Conservation (phyloP, 768 basidiomycete species). For the Trametes sanguinea region DNA sequence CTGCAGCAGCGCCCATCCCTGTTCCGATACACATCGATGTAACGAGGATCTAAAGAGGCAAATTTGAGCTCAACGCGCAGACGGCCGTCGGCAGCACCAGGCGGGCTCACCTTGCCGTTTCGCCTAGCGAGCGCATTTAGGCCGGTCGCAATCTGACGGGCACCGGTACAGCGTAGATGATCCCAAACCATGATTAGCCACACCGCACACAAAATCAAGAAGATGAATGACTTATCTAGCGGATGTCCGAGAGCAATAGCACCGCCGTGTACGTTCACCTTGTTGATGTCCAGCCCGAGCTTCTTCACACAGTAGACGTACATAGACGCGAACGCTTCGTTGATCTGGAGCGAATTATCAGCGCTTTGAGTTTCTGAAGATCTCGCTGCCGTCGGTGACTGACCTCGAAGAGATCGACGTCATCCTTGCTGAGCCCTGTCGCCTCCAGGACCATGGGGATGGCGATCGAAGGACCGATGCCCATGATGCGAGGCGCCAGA, state of each 20-base stretch:
- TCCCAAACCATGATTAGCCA: constrained; percentile 25
- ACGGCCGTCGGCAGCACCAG: constrained; percentile 7
- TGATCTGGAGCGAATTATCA: constrained; percentile 54
- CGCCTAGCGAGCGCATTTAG: constrained; percentile 71
- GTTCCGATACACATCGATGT: constrained; percentile 89
- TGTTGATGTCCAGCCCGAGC: constrained; percentile 59
- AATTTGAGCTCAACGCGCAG: constrained; percentile 30
- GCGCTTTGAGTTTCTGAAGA: not conserved
- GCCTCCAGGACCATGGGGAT: constrained; percentile 76
- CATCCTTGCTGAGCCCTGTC: constrained; percentile 62
- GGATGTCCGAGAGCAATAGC: constrained; percentile 88
- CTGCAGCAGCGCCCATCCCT: constrained; percentile 78
- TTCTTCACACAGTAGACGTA: constrained; percentile 71
- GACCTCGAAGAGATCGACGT: constrained; percentile 83
- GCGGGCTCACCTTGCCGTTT: constrained; percentile 57
- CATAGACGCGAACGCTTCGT: constrained; percentile 89
- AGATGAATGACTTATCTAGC: constrained; percentile 57
- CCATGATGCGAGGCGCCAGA: constrained; percentile 84
- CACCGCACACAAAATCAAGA: not conserved
- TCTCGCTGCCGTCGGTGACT: not conserved
- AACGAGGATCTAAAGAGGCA: constrained; percentile 55
- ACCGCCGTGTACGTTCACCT: constrained; percentile 89
- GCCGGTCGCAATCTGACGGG: constrained; percentile 82
- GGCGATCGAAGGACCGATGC: constrained; percentile 81
- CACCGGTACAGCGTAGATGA: constrained; percentile 74